Conservation (phyloP, 257 asterid species). For the Paulownia fortunei region DNA sequence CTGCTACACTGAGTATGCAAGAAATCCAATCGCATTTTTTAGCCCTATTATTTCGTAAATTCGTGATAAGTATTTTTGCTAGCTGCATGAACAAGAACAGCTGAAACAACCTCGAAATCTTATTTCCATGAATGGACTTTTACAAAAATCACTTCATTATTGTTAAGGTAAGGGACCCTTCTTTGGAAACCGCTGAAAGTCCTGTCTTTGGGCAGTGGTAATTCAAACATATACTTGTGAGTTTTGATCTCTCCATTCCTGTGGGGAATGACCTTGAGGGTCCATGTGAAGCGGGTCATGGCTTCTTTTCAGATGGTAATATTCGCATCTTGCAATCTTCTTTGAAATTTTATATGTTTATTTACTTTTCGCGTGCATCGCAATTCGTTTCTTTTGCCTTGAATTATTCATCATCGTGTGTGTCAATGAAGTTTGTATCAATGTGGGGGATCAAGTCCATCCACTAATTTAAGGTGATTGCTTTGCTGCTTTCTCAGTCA, state of each 20-base stretch:
- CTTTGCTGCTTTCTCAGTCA: neutral
- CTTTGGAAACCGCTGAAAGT: neutral
- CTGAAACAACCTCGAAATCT: neutral
- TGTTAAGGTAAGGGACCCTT: neutral
- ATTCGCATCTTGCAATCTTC: too few species aligned
- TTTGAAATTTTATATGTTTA: too few species aligned
- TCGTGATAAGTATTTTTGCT: too few species aligned
- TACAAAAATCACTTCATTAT: neutral
- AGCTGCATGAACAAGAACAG: neutral
- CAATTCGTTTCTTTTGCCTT: neutral
- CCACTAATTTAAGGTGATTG: neutral
- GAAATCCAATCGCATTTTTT: neutral
- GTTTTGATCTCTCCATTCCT: too few species aligned
- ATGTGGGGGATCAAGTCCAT: neutral
- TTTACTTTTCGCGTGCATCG: neutral
- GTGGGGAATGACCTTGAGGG: too few species aligned
- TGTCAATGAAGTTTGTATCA: neutral
- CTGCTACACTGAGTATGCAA: neutral
- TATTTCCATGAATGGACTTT: neutral
- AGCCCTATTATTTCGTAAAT: neutral
- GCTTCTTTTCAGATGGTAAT: too few species aligned
- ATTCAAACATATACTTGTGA: too few species aligned
- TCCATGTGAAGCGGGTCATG: too few species aligned
- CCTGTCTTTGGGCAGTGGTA: too few species aligned
- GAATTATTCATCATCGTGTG: neutral